These are phyloP conservation scores for Leccinum longicurvipes DNA, from an alignment of 768 basidiomycete genomes.

Conservation along the genomic window DNA sequence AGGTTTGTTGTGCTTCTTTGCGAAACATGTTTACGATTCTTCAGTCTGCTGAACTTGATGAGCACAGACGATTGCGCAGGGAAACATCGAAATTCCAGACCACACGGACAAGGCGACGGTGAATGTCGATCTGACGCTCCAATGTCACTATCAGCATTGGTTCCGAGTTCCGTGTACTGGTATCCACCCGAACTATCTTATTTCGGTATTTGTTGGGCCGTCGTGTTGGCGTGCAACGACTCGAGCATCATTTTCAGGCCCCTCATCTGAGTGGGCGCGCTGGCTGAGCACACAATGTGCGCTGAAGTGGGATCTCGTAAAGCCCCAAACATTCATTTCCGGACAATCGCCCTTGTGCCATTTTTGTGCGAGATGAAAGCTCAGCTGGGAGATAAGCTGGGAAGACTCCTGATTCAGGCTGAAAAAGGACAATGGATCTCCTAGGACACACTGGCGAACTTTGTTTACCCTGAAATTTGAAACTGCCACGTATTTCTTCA, in stretches of 20 bases:
- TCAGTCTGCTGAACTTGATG: constrained; percentile 3
- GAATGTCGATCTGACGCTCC: constrained; percentile 2
- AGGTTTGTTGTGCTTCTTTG: constrained; percentile 36
- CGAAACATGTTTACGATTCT: neutral
- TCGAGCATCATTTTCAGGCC: constrained; percentile 11
- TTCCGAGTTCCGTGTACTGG: constrained; percentile 4
- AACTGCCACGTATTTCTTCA: constrained; percentile 1
- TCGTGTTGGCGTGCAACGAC: constrained; percentile 4
- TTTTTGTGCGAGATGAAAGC: constrained; percentile 11
- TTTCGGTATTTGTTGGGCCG: constrained; percentile 23
- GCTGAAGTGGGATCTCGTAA: constrained; percentile 12
- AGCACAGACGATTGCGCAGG: constrained; percentile 52
- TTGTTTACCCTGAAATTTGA: constrained; percentile 10
- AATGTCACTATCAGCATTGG: constrained; percentile 7
- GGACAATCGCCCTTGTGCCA: too few species aligned
- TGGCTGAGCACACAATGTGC: constrained; percentile 3
- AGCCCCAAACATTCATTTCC: constrained; percentile 11
- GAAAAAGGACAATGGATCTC: constrained; percentile 4
- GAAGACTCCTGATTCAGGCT: constrained; percentile 11
- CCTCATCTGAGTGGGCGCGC: constrained; percentile 8
- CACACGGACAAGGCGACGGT: constrained; percentile 39
- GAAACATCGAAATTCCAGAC: constrained; percentile 68
- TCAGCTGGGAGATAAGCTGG: constrained; percentile 25
- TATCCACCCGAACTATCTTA: constrained; percentile 18
- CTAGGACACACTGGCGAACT: constrained; percentile 17